phyloP scores from a whole-genome alignment of 1,284 basidiomycete genomes.

The Anthracocystis setariae region DNA sequence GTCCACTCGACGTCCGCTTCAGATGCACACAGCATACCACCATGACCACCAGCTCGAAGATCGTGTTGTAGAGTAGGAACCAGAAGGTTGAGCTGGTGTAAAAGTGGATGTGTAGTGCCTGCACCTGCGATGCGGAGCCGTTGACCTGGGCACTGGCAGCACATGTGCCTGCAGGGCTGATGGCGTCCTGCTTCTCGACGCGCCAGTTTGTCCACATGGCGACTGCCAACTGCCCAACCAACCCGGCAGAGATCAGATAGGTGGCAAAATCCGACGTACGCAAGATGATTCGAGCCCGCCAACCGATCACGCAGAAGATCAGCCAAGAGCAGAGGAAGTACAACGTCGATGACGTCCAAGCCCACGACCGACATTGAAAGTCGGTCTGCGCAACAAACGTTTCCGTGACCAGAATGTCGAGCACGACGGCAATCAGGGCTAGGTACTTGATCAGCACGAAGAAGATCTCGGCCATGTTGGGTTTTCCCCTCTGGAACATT shows the following conservation, averaged over 20 bases:
- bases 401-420: conserved; percentile 28
- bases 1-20: conserved; percentile 32
- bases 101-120: conserved; percentile 10
- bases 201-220: conserved; percentile 39
- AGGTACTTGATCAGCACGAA: conserved; percentile 50
- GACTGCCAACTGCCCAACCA: conserved; percentile 25
- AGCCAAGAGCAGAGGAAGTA: conserved; percentile 39
- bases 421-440: conserved; percentile 22
- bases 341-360: conserved; percentile 36
- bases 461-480: conserved; percentile 49
- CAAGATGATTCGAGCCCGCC: conserved; percentile 46
- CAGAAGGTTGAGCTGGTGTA: conserved; percentile 42
- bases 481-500: conserved; percentile 20
- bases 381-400: conserved; percentile 27
- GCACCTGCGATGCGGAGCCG: neutral
- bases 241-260: conserved; percentile 15
- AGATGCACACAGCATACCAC: conserved; percentile 20
- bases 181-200: conserved; percentile 28
- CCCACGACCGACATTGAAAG: conserved; percentile 24
- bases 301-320: conserved; percentile 35
- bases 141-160: conserved; percentile 14
- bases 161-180: conserved; percentile 30
- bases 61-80: conserved; percentile 44
- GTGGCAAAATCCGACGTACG: conserved; percentile 4
- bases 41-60: conserved; percentile 33